Evolutionary conservation across 139 green algal species (phyloP).

Genomic region (Microglena sp.): DNA sequence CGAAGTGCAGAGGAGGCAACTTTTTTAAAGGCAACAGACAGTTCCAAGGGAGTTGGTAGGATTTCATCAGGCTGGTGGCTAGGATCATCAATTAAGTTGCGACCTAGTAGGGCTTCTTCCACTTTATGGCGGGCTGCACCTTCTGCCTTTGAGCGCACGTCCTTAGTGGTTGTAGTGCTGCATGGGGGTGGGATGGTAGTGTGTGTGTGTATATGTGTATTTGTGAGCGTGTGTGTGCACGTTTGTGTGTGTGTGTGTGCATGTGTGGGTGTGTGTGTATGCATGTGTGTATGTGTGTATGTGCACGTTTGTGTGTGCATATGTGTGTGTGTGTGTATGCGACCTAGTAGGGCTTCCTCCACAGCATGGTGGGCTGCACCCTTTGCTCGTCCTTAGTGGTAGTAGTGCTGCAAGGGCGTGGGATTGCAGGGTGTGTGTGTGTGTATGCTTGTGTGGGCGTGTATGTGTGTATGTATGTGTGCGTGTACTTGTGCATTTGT

Average conservation of each 20-base stretch:
- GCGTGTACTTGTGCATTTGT: background rate
- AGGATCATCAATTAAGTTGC: too few species aligned
- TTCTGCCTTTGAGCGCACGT: too few species aligned
- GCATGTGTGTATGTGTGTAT: background rate
- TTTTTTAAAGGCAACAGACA: too few species aligned
- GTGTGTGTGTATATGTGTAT: background rate
- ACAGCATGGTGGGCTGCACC: background rate
- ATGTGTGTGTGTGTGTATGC: slow-evolving; percentile 1
- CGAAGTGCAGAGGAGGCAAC: too few species aligned
- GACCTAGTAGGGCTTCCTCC: background rate
- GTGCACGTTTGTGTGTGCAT: background rate
- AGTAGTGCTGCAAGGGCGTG: too few species aligned
- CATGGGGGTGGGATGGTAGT: too few species aligned
- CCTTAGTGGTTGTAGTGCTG: too few species aligned
- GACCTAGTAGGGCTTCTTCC: too few species aligned
- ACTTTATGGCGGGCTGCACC: too few species aligned
- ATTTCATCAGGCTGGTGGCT: too few species aligned
- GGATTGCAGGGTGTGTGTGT: background rate
- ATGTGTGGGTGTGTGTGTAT: background rate
- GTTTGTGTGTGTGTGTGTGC: background rate
- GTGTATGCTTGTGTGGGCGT: background rate
- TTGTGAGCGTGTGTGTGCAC: background rate
- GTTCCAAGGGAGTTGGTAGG: too few species aligned
- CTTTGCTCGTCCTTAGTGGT: too few species aligned
- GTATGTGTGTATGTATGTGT: background rate